Base-by-base conservation (phyloP, 1,284 basidiomycete species). In the Melampsora occidentalis region DNA sequence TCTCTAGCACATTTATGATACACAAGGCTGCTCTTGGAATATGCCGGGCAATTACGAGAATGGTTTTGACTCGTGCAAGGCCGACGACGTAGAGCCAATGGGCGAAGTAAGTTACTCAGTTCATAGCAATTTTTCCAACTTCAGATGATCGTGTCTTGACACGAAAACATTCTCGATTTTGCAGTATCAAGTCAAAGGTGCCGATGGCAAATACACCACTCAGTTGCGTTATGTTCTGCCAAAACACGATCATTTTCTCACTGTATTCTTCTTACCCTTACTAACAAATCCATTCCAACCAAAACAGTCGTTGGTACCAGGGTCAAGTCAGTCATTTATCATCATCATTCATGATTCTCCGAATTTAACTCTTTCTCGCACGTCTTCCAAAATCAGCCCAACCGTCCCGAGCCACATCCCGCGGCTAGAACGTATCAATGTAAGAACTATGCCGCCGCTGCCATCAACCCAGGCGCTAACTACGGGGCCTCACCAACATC, bases 61-160 rank as follows among this genome's bases (percentile, higher is more conserved):
- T 42, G 78, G 78, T 14, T 82, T 81, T 66, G 82, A 82, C 69
- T 78, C 78, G 2, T 81, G 81, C 73, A 80, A 81, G n/a, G 80
- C 79, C 28, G 79, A 79, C 16, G 66, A 78, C 33, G 81, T 76
- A 12, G 63, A 76, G 20, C 77, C 81, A 10, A 80, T 81, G 39
- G 81, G 82, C 42, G 80, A 63, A 39, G 62, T 63, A 35, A 35
- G 33, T 63, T 16, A 5, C 61, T 28, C n/a, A 12, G 10, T 33
- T 33, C 16, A 22, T 6, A 63, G 9, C 9, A 22, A 12, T 35
- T 63, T 33, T 3, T 7, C 31, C 5, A n/a, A 1, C 53, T n/a
- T 57, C n/a, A n/a, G 20, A 7, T 22, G 53, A 14, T 1, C 20
- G 20, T 57, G 28, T 28, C 7, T 14, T 57, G 20, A 57, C 5